phyloP scores from a whole-genome alignment of 495 filamentous ascomycete genomes.

The Penicillium bialowiezense region DNA sequence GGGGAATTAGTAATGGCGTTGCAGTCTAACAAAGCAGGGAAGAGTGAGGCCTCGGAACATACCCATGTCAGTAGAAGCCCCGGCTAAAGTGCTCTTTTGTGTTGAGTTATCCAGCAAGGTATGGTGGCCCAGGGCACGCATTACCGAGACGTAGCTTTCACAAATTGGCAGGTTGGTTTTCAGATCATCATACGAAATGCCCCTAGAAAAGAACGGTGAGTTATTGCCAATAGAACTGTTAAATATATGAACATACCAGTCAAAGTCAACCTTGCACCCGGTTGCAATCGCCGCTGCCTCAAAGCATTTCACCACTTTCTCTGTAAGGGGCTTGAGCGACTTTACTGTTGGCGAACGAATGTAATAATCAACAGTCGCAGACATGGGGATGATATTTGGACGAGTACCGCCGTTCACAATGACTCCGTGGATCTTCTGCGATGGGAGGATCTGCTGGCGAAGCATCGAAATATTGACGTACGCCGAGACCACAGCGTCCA shows the following conservation, averaged over 20 bases:
- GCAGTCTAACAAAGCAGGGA: no score
- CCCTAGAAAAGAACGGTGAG: slow-evolving; percentile 16
- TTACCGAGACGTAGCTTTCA: slow-evolving; percentile 48
- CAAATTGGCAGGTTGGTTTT: slow-evolving; percentile 50
- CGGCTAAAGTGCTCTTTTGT: slow-evolving; percentile 21
- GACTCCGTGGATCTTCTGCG: slow-evolving; percentile 43
- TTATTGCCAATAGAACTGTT: neutral
- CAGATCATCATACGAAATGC: slow-evolving; percentile 52
- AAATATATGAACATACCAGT: slow-evolving; percentile 25
- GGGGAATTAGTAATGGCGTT: no score
- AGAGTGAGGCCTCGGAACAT: slow-evolving; percentile 8
- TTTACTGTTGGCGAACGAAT: slow-evolving; percentile 49
- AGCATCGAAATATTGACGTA: slow-evolving; percentile 62
- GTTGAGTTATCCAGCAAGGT: slow-evolving; percentile 43
- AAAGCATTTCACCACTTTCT: slow-evolving; percentile 52
- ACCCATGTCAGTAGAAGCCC: slow-evolving; percentile 43
- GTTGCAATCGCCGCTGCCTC: slow-evolving; percentile 57
- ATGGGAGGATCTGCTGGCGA: slow-evolving; percentile 56
- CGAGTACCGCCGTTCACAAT: slow-evolving; percentile 45
- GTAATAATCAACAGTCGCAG: slow-evolving; percentile 54
- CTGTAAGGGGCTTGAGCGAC: slow-evolving; percentile 41
- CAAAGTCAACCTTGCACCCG: slow-evolving; percentile 49
- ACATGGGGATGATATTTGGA: slow-evolving; percentile 54
- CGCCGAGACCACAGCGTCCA: slow-evolving; percentile 60
- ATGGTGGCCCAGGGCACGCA: slow-evolving; percentile 45